These are phyloP conservation scores for Euphorbia lathyris DNA, from an alignment of 345 rosid species.

Conservation along the genomic window DNA sequence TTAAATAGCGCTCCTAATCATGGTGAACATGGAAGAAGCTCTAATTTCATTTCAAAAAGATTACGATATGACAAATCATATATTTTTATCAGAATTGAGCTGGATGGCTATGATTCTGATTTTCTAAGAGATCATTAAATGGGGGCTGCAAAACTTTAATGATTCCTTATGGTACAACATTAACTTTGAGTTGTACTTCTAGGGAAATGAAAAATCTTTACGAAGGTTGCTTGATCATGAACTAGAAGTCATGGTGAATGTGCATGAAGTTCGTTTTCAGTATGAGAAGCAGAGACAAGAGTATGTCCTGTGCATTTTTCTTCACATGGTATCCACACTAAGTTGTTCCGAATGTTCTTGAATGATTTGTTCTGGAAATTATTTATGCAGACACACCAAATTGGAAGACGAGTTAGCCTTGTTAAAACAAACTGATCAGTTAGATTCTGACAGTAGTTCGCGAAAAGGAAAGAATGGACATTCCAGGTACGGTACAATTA, in stretches of 20 bases:
- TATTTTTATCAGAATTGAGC: not conserved
- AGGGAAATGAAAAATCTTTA: conserved; percentile 86
- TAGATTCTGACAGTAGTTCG: conserved; percentile 80
- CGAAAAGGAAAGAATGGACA: conserved; percentile 55
- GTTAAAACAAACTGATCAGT: conserved; percentile 84
- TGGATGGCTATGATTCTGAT: conserved; percentile 1
- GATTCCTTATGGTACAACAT: not conserved
- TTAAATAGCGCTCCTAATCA: conserved; percentile 14
- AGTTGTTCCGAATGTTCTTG: not conserved
- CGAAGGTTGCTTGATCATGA: conserved; percentile 97
- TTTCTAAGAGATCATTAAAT: conserved; percentile 1
- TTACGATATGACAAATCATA: not conserved
- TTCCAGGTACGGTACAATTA: conserved; percentile 9
- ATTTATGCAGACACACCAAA: conserved; percentile 71
- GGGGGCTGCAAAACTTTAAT: conserved; percentile 2
- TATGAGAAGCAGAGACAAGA: conserved; percentile 97
- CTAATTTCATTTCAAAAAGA: conserved; percentile 9
- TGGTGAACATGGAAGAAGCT: conserved; percentile 12
- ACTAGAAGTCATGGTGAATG: conserved; percentile 95
- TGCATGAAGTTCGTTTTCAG: conserved; percentile 96
- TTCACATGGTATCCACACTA: not conserved
- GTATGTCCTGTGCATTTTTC: conserved; percentile 40
- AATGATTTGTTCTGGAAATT: conserved; percentile 1
- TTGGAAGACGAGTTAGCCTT: conserved; percentile 85
- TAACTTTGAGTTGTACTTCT: conserved; percentile 17